phyloP scores from a whole-genome alignment of 345 rosid species.

The Adansonia digitata region DNA sequence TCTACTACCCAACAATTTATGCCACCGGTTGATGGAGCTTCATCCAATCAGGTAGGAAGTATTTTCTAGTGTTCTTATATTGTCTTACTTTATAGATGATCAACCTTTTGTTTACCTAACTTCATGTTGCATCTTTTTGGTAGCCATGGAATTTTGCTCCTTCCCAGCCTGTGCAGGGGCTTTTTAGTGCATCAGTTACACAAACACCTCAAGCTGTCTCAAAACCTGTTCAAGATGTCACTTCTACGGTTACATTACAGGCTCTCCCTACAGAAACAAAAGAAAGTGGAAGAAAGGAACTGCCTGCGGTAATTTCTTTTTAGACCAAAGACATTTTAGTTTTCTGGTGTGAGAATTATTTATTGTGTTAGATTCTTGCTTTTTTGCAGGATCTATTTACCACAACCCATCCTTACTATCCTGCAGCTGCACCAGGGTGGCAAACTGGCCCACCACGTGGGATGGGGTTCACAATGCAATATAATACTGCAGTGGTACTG shows the following conservation, averaged over 20 bases:
- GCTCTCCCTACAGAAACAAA: conserved; percentile 38
- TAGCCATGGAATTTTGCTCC: conserved; percentile 52
- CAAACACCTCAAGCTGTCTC: conserved; percentile 35
- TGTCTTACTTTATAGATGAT: conserved; percentile 1
- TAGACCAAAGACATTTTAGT: neutral
- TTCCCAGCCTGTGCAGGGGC: conserved; percentile 37
- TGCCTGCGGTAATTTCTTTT: conserved; percentile 60
- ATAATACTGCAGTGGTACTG: conserved; percentile 53
- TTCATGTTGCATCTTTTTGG: conserved; percentile 18
- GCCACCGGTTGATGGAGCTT: conserved; percentile 39
- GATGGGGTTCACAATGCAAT: conserved; percentile 56
- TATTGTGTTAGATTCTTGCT: conserved; percentile 7
- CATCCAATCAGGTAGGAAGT: conserved; percentile 53
- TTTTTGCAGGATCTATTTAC: conserved; percentile 76
- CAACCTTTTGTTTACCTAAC: conserved; percentile 6
- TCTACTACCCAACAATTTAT: conserved; percentile 40
- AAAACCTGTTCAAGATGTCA: conserved; percentile 25
- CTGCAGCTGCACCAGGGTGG: conserved; percentile 63
- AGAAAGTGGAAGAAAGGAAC: conserved; percentile 57
- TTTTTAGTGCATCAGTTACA: conserved; percentile 36
- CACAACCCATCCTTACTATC: conserved; percentile 46
- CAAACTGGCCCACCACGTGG: conserved; percentile 63
- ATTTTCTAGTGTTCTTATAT: conserved; percentile 7
- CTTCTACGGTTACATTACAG: conserved; percentile 31
- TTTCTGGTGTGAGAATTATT: neutral